A percentile compares a stretch with the other conserved stretches of the same genome.
These are phyloP conservation scores for Basidioascus undulatus DNA, from an alignment of 768 basidiomycete genomes.

Conservation along the genomic window DNA sequence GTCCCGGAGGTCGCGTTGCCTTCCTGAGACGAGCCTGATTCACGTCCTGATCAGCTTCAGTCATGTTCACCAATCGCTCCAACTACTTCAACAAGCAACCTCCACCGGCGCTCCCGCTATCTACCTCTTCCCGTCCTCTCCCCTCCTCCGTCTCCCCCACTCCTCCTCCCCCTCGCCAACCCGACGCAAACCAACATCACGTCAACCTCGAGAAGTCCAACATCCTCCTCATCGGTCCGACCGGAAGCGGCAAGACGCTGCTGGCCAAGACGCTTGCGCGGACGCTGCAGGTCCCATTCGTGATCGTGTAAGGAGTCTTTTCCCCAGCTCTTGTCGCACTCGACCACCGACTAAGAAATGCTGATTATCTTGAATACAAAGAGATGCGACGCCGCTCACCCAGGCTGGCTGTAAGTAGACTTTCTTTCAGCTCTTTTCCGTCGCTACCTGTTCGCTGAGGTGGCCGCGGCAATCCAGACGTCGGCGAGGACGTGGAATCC, in stretches of 20 bases:
- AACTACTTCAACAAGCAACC: background rate
- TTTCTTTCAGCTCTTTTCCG: background rate
- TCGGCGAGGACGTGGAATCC: conserved; percentile 91
- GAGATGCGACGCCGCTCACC: conserved; percentile 88
- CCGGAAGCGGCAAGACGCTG: conserved; percentile 23
- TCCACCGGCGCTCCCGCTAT: background rate
- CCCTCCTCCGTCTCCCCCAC: background rate
- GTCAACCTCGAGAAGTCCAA: conserved; percentile 66
- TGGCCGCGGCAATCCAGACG: conserved; percentile 29
- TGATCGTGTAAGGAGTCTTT: conserved; percentile 27
- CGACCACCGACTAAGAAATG: no score
- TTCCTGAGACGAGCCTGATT: background rate
- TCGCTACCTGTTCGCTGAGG: background rate
- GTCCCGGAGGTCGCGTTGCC: background rate
- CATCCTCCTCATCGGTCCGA: conserved; percentile 45
- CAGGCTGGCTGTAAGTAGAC: conserved; percentile 27
- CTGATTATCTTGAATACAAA: no score
- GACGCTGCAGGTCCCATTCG: conserved; percentile 81
- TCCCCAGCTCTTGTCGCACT: background rate
- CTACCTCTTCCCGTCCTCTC: background rate
- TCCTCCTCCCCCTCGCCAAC: background rate
- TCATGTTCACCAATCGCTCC: no score
- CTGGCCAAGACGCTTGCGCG: conserved; percentile 76
- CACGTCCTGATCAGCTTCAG: background rate
- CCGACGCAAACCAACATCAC: background rate